Evolutionary conservation across 2,329 filamentous ascomycete species (phyloP).

Genomic region (Sporothrix variecibatus): DNA sequence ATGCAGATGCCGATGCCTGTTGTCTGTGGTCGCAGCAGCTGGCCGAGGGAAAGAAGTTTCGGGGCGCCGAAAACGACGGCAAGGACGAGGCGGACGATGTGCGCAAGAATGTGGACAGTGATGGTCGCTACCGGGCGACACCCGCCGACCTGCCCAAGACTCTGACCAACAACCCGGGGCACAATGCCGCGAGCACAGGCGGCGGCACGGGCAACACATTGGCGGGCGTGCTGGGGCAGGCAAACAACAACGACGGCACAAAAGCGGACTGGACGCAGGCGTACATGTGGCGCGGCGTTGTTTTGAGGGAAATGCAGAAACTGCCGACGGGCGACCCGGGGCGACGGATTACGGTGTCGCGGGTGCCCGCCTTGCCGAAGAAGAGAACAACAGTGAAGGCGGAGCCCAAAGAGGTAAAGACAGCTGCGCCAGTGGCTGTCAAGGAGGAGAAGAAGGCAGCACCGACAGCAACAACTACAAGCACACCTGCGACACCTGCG

Average conservation of each 20-base stretch:
- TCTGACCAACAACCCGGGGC: conserved; percentile 27
- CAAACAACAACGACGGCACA: conserved; percentile 27
- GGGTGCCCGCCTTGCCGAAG: conserved; percentile 36
- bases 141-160: conserved; percentile 37
- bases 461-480: neutral
- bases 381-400: neutral
- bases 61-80: conserved; percentile 40
- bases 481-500: neutral
- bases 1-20: conserved; percentile 73
- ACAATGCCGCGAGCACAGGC: conserved; percentile 32
- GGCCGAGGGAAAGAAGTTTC: conserved; percentile 41
- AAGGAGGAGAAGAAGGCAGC: neutral
- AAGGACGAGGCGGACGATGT: conserved; percentile 31
- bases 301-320: conserved; percentile 48
- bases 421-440: neutral
- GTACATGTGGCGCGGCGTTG: conserved; percentile 50
- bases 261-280: conserved; percentile 44
- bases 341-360: conserved; percentile 47
- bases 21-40: conserved; percentile 59
- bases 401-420: neutral
- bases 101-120: conserved; percentile 43
- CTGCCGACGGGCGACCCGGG: conserved; percentile 48
- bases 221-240: conserved; percentile 12
- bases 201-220: conserved; percentile 26
- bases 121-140: conserved; percentile 52